Base-by-base conservation (phyloP, 164 flowering plant genomes). In the Tinospora cordifolia region DNA sequence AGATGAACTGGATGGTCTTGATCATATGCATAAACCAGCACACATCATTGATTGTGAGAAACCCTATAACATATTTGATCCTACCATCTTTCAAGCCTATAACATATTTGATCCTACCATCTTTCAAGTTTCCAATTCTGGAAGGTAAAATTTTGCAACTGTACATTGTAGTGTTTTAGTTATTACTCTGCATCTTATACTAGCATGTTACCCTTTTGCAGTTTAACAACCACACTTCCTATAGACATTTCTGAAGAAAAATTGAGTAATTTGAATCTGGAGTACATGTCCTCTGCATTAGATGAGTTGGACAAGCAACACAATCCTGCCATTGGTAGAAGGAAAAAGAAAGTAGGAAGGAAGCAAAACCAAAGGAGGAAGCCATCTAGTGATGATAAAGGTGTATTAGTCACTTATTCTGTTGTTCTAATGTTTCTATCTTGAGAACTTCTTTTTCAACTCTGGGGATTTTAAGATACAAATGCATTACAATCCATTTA, bases 321-420 rank as follows among this genome's bases (percentile, higher is more conserved):
- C 21, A 62, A 67, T 26, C 47, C 49, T 69, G 13, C n/a, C 26
- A 2, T 70, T 51, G 34, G 11, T 27, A 84, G 82, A 75, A 72
- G 36, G 74, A 86, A 82, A 77, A 88, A 81, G 85, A 88, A 80
- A 82, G 75, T 44, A 41, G 83, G 83, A 69, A 82, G 75, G 79
- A 60, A 3, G 30, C 77, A 78, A 39, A 59, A 68, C 2, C 72
- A 44, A 26, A 69, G 75, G 72, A 82, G 72, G 67, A 69, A 63
- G 38, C n/a, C 24, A 30, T 68, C 75, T 41, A 34, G 38, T 69
- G 79, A 66, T 26, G 57, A 57, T 5, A 57, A 66, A 69, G 82
- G 82, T 79, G 41, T 10, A 34, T 51, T 6, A 44, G 65, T 46
- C 70, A 67, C 14, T 8, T 63, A 57, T 41, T 27, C 15, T 17